Evolutionary conservation across 2,329 filamentous ascomycete genomes (phyloP), one percentile per base, ranked within the genome.

Genomic region (Colletotrichum gigasporum): DNA sequence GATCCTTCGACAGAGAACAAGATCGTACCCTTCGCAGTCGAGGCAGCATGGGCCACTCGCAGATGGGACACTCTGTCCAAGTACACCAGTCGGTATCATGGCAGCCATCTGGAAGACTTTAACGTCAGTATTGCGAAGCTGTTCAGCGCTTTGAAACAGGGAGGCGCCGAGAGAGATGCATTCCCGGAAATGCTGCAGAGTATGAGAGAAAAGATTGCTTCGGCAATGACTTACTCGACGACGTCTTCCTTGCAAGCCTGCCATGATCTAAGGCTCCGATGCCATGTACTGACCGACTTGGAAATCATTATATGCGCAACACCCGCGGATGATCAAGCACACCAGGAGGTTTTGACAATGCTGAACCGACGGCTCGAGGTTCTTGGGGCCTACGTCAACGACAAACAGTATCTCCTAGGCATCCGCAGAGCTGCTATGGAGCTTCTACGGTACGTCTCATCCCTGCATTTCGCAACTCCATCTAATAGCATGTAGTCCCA

Each of bases 361-460:
- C 75, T 97, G 5, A 85, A 91, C 65, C 88, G 91, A 45, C 89
- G 96, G n/a, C 80, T 99, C n/a, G 92, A 94, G 69, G 85, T 96
- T 1, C 82, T 99, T 2, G 96, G 96, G 1, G 92, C 94, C 1
- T 97, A 96, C 71, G 90, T 94, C 35, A 88, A 90, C 54, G 94
- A 99, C 74, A 99, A 99, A 75, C 95, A 97, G 74, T 98, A 97
- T 73, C 79, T 99, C 9, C 83, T 99, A 26, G 92, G 94, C 1
- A 85, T 98, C 39, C 88, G 94, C 60, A 87, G 96, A 69, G 95
- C 96, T 22, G 88, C 91, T 1, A 97, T 99, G 93, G 89, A 94
- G 69, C 76, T 96, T 60, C 88, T 89, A 67, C 81, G 83, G 89
- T 91, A 80, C 71, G 85, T 78, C 10, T 12, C 9, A 18, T 3